Base-by-base conservation (phyloP, 495 filamentous ascomycete genomes). In the Aspergillus avenaceus region DNA sequence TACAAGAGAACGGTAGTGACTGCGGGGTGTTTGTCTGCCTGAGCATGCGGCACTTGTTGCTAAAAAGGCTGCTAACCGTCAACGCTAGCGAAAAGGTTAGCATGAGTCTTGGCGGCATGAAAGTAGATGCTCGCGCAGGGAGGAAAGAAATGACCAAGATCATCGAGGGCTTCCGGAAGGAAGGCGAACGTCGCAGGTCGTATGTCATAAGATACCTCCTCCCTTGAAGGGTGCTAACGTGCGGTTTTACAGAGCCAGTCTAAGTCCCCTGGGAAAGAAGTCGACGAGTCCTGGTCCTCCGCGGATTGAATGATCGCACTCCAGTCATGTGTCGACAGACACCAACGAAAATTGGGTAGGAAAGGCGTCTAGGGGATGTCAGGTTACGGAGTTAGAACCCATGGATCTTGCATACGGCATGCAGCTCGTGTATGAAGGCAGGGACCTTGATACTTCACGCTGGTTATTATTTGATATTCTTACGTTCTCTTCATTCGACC, bases 11-110 rank as follows among this genome's bases (percentile, higher is more conserved):
- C 58, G 81, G 85, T 45, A 88, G 78, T 53, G 95, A 97, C 70
- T 99, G 95, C 62, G 95, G 95, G 12, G 90, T 99, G 0, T 97
- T 90, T 65, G 95, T 99, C 2, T 97, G 95, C 65, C 79, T 96
- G 55, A 78, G 86, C 47, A 99, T 97, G 91, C 79, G 87, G 31
- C 82, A 96, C 65, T 69, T 99, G 13, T 80, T 98, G 16, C 66
- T 96, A 28, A 89, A 87, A 66, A 76, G 87, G 38, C 70, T 99
- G n/a, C 69, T 99, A 36, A 77, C 73, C 37, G 88, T 86, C 4
- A 84, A 87, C 56, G 79, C 83, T 1, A 79, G 78, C 44, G 80
- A 90, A 62, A 93, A 93, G 66, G 82, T 97, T n/a, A 90, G 82
- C 54, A 97, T 97, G 91, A 90, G 84, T 53, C 85, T 99, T 76